Base-by-base conservation (phyloP, 2,329 filamentous ascomycete species). In the Fusarium caatingaense region DNA sequence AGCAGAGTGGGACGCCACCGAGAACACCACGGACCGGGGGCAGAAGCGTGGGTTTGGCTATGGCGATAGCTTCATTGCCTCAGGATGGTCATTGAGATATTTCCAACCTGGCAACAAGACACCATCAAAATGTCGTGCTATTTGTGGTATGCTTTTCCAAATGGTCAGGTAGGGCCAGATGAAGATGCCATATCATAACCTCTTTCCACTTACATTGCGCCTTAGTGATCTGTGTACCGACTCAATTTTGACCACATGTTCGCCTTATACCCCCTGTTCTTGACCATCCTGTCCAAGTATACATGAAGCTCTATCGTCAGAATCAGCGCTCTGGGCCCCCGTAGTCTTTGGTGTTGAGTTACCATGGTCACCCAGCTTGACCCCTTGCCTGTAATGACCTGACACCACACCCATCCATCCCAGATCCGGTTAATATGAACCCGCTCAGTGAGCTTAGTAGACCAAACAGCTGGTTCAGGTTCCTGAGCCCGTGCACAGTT, bases 11-110 rank as follows among this genome's bases (percentile, higher is more conserved):
- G 48, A 54, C 44, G 47, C 50, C 34, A 34, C 40, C 10, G 18
- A 44, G 65, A 74, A 75, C 72, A 75, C 72, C 64, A 74, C 41
- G 18, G 54, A 30, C 54, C 47, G 34, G 71, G 40, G 21, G 48
- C 55, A 28, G 47, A 60, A 47, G 62, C 34, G 58, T 64, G 34
- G 28, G 27, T 47, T 41, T 23, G 11, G 32, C 41, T 37, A n/a
- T 67, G 49, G 60, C 48, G 67, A 75, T 75, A 44, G 60, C 72
- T 67, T 74, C 72, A 68, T 42, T 10, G 9, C 16, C 23, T 13
- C 4, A 32, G 8, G 9, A 21, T 11, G 5, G 21, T 7, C 21
- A 15, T 23, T n/a, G 8, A 15, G 18, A 25, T 25, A 21, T 23
- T 28, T n/a, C 21, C 3, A 6, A 32, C 27, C 11, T 42, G 12